Conservation (phyloP, 2,329 filamentous ascomycete genomes). For the Monosporascus ibericus region DNA sequence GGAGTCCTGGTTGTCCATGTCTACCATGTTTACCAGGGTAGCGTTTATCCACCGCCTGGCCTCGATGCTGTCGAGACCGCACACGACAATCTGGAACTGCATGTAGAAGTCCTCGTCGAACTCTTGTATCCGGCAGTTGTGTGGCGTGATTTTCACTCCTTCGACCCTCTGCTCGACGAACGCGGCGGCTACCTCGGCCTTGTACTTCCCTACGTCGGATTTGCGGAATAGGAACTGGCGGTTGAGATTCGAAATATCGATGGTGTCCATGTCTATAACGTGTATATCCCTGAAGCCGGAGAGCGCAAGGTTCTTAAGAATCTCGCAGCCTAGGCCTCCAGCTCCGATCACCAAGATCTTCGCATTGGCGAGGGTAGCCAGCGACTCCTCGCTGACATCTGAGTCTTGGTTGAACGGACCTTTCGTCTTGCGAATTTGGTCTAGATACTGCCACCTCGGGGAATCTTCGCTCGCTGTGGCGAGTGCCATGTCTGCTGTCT, state of each 20-base stretch:
- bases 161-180: conserved; percentile 89
- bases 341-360: conserved; percentile 81
- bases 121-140: conserved; percentile 93
- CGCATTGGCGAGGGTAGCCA: conserved; percentile 57
- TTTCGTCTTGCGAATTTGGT: conserved; percentile 67
- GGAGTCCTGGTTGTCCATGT: conserved; percentile 72
- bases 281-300: conserved; percentile 96
- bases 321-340: conserved; percentile 91
- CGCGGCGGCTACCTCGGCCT: conserved; percentile 85
- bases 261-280: conserved; percentile 99
- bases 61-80: conserved; percentile 94
- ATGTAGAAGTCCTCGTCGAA: conserved; percentile 95
- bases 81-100: conserved; percentile 91
- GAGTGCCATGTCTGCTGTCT: conserved; percentile 11
- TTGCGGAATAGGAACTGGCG: conserved; percentile 94
- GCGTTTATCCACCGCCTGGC: conserved; percentile 98
- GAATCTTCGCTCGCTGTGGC: conserved; percentile 10
- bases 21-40: conserved; percentile 84
- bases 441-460: conserved; percentile 66
- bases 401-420: conserved; percentile 77
- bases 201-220: conserved; percentile 84
- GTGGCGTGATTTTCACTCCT: conserved; percentile 86
- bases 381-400: conserved; percentile 44
- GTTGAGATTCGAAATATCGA: conserved; percentile 97
- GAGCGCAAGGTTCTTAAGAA: conserved; percentile 90